Percentiles rank a stretch among this genome's conserved stretches.
These are phyloP conservation scores for Pseudocercospora pini-densiflorae DNA, from an alignment of 2,329 filamentous ascomycete species.

Conservation along the genomic window DNA sequence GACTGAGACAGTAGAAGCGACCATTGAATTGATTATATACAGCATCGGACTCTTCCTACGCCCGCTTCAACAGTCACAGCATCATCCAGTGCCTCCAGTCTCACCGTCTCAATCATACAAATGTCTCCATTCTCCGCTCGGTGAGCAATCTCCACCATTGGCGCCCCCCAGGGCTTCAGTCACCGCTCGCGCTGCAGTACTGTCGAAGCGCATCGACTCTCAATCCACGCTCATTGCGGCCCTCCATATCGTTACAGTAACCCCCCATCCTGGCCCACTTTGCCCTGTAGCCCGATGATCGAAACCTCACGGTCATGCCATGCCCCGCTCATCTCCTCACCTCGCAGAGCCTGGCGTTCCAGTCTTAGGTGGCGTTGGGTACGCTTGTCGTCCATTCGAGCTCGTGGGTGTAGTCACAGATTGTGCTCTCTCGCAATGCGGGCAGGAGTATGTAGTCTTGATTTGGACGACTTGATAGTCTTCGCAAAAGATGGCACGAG, in stretches of 20 bases:
- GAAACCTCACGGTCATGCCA: background rate
- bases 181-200: background rate
- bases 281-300: background rate
- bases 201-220: background rate
- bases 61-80: background rate
- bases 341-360: constrained; percentile 25
- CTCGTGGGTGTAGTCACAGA: constrained; percentile 19
- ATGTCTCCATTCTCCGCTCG: background rate
- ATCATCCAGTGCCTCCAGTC: too few species aligned
- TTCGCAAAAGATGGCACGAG: constrained; percentile 39
- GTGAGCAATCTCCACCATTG: background rate
- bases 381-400: constrained; percentile 15
- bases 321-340: background rate
- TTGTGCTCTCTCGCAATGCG: constrained; percentile 27
- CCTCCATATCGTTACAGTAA: background rate
- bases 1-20: background rate
- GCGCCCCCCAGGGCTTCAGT: background rate
- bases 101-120: background rate
- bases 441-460: constrained; percentile 23
- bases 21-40: background rate
- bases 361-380: constrained; percentile 31
- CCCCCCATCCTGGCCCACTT: background rate
- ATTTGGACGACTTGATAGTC: constrained; percentile 35
- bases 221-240: background rate
- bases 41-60: background rate